Evolutionary conservation across 2,329 filamentous ascomycete genomes (phyloP), one percentile per base, ranked within the genome.

Genomic region (Scedosporium apiospermum): DNA sequence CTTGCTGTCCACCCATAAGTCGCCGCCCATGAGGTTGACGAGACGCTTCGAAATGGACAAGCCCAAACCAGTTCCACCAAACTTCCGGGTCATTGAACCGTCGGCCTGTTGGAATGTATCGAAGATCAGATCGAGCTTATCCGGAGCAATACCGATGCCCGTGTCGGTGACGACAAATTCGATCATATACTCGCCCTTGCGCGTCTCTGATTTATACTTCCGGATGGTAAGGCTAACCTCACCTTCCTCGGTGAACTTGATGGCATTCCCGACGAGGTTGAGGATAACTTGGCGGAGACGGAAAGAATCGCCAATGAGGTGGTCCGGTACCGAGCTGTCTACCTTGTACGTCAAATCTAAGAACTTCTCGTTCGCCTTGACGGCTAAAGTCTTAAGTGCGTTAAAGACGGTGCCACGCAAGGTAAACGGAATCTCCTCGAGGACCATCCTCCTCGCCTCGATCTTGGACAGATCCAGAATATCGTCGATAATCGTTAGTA

Each of bases 81-180:
- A 98, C 73, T 96, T 95, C 69, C 93, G 86, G 1, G 93, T 98
- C 74, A 96, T 98, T 41, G 93, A 97, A 44, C 93, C 93, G 73
- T 98, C 95, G 21, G 95, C 95, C 78, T 98, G 95, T 75, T 97
- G 93, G 86, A 98, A 98, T 0, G 93, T 98, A 76, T 98, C 95
- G 76, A 99, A 98, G 72, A 99, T 98, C 67, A 98, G 81, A 72
- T 96, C 92, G 61, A 98, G 84, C 78, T 98, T 98, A 76, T 98
- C 93, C 66, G 89, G 85, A 69, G 93, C 91, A 69, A 98, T 98
- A 69, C 95, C 95, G 70, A 98, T 99, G 68, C 95, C 95, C 42
- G 95, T 98, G 73, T 98, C 95, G 21, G 90, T 90, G 41, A 99
- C 95, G 62, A 93, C 88, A 75, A 98, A 98, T 76, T 98, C 92